phyloP scores from a whole-genome alignment of 345 rosid genomes.

The Eucalyptus sideroxylon region DNA sequence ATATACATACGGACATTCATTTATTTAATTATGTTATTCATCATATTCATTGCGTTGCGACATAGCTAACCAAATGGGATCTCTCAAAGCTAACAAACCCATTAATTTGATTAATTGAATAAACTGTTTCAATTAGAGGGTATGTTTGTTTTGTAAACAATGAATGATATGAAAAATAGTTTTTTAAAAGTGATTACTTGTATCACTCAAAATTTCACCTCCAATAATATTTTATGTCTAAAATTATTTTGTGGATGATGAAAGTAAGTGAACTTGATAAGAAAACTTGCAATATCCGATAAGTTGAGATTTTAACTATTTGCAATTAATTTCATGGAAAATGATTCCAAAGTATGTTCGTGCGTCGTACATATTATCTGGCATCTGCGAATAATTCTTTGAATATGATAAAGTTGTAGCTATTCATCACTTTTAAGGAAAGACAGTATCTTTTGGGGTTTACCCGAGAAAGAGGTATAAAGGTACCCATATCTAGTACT shows the following conservation, averaged over 20 bases:
- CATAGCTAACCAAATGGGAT: not conserved
- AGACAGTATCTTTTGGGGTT: not conserved
- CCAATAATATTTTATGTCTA: not conserved
- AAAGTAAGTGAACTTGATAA: not conserved
- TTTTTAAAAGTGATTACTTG: not conserved
- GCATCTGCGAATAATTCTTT: not conserved
- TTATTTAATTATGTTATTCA: not conserved
- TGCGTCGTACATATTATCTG: not conserved
- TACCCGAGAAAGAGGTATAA: not conserved
- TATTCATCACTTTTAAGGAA: not conserved
- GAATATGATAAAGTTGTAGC: not conserved
- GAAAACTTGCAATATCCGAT: fast-evolving
- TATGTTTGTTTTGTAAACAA: not conserved
- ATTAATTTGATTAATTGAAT: not conserved
- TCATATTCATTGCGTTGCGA: not conserved
- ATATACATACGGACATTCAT: not conserved
- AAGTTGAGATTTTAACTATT: too few relatives aligned
- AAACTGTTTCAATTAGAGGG: fast-evolving
- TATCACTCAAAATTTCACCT: not conserved
- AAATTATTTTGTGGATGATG: not conserved
- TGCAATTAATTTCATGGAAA: not conserved
- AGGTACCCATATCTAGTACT: not conserved
- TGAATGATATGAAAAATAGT: not conserved
- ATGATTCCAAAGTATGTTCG: not conserved
- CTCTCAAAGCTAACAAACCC: not conserved